These are phyloP conservation scores for Chrysoporthe puriensis DNA, from an alignment of 2,329 filamentous ascomycete genomes.

Conservation along the genomic window DNA sequence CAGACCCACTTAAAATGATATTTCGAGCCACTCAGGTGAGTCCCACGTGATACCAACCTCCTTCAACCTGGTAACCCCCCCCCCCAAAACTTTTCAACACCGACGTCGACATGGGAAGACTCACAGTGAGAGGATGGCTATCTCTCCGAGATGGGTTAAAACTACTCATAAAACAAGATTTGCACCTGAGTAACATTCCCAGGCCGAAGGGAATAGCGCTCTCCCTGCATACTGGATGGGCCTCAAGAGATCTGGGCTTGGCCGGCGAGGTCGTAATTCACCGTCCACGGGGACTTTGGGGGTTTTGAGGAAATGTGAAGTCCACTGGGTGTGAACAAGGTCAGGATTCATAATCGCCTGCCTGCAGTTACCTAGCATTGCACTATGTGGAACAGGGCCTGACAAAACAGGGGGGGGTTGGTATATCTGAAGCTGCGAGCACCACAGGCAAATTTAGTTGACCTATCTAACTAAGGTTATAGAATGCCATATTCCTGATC, in stretches of 20 bases:
- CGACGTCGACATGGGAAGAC: neutral
- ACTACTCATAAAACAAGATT: no score
- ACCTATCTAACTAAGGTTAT: no score
- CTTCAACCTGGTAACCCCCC: neutral
- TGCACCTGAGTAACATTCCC: neutral
- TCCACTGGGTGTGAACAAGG: no score
- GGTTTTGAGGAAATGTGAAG: no score
- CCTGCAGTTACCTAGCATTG: neutral
- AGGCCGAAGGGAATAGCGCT: neutral
- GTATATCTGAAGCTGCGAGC: neutral
- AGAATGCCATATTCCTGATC: no score
- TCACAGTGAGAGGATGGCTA: neutral
- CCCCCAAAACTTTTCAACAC: neutral
- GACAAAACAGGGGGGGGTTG: neutral
- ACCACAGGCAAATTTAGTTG: neutral
- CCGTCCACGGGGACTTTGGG: neutral
- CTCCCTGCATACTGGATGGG: neutral
- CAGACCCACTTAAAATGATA: slow-evolving; percentile 2
- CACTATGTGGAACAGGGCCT: neutral
- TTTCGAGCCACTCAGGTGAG: neutral
- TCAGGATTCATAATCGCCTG: no score
- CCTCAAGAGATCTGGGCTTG: neutral
- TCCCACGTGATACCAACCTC: neutral
- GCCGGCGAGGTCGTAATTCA: neutral
- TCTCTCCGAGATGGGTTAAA: neutral